Evolutionary conservation across 2,329 filamentous ascomycete genomes (phyloP).

Genomic region (Colletotrichum sp.): DNA sequence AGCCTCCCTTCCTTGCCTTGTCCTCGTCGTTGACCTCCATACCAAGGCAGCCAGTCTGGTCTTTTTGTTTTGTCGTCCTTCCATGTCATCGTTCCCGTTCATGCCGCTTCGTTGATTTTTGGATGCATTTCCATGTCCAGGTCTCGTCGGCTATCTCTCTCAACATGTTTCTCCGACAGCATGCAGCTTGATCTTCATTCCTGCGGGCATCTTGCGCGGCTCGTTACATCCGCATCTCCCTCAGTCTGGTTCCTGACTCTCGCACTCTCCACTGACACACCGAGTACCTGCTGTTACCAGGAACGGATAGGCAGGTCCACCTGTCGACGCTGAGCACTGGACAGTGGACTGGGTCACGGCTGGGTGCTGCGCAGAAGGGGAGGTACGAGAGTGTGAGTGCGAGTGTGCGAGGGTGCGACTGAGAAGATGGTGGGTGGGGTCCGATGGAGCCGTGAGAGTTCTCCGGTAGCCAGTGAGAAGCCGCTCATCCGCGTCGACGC

Average conservation of each 20-base stretch:
- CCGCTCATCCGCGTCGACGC: not conserved
- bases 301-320: constrained; percentile 1
- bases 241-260: not conserved
- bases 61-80: not conserved
- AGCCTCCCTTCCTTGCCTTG: not conserved
- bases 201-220: not conserved
- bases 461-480: constrained; percentile 4
- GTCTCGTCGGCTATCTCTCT: not conserved
- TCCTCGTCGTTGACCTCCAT: not conserved
- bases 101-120: not conserved
- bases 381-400: not conserved
- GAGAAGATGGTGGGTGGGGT: constrained; percentile 2
- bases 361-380: not conserved
- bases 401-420: not conserved
- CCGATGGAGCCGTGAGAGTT: not conserved
- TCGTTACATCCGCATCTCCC: not conserved
- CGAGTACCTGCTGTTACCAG: not conserved
- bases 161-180: not conserved
- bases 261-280: not conserved
- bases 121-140: not conserved
- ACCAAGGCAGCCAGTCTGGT: not conserved
- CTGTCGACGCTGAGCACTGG: not conserved
- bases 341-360: not conserved
- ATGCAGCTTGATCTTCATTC: not conserved
- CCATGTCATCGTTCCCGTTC: not conserved